Evolutionary conservation across 805 yeast genomes (phyloP), one percentile per base, ranked within the genome.

Genomic region (Cyberlindnera xylosilytica): DNA sequence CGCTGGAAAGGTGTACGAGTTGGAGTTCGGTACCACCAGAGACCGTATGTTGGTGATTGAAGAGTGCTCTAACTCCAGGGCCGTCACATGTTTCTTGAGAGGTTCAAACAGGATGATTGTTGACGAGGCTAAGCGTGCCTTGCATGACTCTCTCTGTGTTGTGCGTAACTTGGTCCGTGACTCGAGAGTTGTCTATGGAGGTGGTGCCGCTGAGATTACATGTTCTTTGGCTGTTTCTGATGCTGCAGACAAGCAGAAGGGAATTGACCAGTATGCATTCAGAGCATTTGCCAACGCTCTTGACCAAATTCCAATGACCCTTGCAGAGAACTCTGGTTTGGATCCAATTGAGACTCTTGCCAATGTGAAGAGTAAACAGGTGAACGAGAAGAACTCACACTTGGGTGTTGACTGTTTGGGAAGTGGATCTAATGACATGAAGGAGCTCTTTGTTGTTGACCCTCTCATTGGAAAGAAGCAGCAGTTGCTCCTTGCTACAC

Each of bases 91-190:
- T 57, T 84, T 93, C 62, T 74, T 93, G 35, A 80, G 99, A 64
- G 99, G 99, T 29, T 87, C 97, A 8, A 93, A 90, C 67, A 90
- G 87, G 66, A 95, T 93, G 99, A 88, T 95, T 57, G 91, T 87
- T 23, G 99, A 91, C 59, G 99, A 93, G 70, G 95, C 97, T 39
- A 79, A 87, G 52, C 83, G 99, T 64, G 97, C 99, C 1, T 73
- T 93, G 45, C 98, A 93, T 59, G 99, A 93, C 63, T 87, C 99
- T 8, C 70, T 93, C 44, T 91, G 99, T 70, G 99, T 95, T 34
- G 99, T 93, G 22, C 85, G 99, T 70, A 95, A 93, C 68, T 77
- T 93, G 62, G 83, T 95, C 39, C 79, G 83, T 57, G 98, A 95
- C 64, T 83, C 81, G 62, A 78, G 97, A 64, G 87, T 93, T 35